Evolutionary conservation across 805 yeast genomes (phyloP).

Genomic region (Suhomyces kilbournensis): DNA sequence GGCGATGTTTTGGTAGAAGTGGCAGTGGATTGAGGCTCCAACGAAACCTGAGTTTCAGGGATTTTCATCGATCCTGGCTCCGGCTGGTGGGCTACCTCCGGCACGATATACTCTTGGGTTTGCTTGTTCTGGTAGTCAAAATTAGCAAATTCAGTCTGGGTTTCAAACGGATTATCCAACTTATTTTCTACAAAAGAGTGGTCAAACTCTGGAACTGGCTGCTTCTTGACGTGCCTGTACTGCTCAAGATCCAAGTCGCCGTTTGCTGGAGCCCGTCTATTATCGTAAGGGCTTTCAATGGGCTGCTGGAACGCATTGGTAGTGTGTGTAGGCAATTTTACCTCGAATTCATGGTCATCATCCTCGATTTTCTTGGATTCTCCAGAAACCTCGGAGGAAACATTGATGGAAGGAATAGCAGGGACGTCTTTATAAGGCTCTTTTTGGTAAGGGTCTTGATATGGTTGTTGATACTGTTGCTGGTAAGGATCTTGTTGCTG

Average conservation of each 20-base stretch:
- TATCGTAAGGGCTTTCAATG: conserved; percentile 22
- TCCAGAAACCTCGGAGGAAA: conserved; percentile 1
- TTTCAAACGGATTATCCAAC: conserved; percentile 7
- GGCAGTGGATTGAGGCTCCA: neutral
- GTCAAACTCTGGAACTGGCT: conserved; percentile 5
- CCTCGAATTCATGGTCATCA: conserved; percentile 21
- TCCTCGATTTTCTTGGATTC: conserved; percentile 10
- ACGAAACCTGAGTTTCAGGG: neutral
- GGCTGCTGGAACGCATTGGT: conserved; percentile 26
- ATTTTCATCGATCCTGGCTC: neutral
- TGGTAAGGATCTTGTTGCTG: neutral
- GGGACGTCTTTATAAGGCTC: neutral
- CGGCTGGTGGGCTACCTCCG: conserved; percentile 7
- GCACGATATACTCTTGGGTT: conserved; percentile 15
- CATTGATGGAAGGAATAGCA: conserved; percentile 7
- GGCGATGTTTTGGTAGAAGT: conserved; percentile 12
- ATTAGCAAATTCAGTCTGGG: conserved; percentile 14
- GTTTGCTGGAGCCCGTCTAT: conserved; percentile 20
- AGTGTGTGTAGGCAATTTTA: conserved; percentile 30
- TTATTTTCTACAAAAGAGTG: conserved; percentile 1
- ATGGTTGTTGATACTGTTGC: neutral
- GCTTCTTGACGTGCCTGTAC: conserved; percentile 14
- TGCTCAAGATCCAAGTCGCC: conserved; percentile 15
- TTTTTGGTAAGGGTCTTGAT: neutral
- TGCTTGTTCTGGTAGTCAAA: conserved; percentile 27